Evolutionary conservation across 352 stramenopile genomes (phyloP).

Genomic region (Pythium scleroteichum): DNA sequence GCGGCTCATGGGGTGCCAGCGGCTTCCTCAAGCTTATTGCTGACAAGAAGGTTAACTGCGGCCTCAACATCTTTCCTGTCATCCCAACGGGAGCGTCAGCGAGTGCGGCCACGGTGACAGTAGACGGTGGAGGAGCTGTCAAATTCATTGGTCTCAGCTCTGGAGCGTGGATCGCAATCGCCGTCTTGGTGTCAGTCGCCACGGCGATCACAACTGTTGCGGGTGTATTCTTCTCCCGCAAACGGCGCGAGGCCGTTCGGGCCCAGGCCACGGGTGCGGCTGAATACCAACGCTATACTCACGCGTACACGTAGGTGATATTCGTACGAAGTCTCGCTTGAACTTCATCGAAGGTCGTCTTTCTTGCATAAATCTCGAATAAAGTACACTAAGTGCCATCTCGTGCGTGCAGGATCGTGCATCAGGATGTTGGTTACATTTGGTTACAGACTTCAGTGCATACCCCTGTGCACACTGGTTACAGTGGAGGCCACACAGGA

Average conservation of each 20-base stretch:
- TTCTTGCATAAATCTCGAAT: neutral
- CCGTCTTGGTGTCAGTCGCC: slow-evolving; percentile 44
- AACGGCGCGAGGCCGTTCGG: slow-evolving; percentile 46
- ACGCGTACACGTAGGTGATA: slow-evolving; percentile 16
- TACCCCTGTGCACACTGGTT: no score
- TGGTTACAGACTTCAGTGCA: no score
- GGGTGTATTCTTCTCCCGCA: slow-evolving; percentile 48
- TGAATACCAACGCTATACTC: slow-evolving; percentile 26
- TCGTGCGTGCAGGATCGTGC: no score
- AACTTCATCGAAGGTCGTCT: no score
- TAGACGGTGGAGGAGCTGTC: slow-evolving; percentile 68
- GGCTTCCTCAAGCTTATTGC: slow-evolving; percentile 70
- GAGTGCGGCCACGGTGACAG: slow-evolving; percentile 33
- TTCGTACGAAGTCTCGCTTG: neutral
- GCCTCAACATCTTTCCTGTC: slow-evolving; percentile 78
- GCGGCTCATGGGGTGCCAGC: slow-evolving; percentile 58
- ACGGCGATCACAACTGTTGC: slow-evolving; percentile 54
- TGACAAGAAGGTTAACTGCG: slow-evolving; percentile 75
- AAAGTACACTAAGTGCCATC: no score
- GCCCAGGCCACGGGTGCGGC: slow-evolving; percentile 47
- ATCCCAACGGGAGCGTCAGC: slow-evolving; percentile 59
- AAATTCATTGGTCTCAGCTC: slow-evolving; percentile 59
- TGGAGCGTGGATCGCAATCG: slow-evolving; percentile 59
- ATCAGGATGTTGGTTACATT: no score
- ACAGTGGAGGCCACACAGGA: no score